Base-by-base conservation (phyloP, 768 basidiomycete genomes). In the Psilocybe cubensis region DNA sequence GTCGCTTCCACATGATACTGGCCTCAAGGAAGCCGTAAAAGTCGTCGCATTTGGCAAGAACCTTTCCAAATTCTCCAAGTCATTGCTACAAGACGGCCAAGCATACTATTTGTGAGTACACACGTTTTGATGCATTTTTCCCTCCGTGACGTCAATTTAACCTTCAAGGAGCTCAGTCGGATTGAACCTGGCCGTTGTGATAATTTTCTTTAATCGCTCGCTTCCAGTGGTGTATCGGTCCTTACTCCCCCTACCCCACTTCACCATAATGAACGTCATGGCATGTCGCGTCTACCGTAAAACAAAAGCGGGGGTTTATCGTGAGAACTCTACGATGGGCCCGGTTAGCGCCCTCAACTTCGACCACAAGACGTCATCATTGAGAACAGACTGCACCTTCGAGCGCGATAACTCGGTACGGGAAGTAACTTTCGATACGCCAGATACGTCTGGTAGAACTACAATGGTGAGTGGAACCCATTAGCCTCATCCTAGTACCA, bases 21-120 rank as follows among this genome's bases (percentile, higher is more conserved):
- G 18, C 3, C 25, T 62, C 31, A 49, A 42, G 41, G 54, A 59
- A 9, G 43, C 40, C 6, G 3, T 61, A 20, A 46, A 53, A 20
- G 57, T 35, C 14, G 27, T 60, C 1, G 7, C 70, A 6, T 54
- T 66, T 43, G 70, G 67, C 8, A 49, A 52, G 14, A 51, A 59
- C 49, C 50, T 72, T 3, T 68, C 73, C 0, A 57, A 51, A 2
- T 65, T 72, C 10, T 66, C 68, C 2, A 64, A 57, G 31, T 47
- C 64, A 1, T 35, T 74, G 3, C 50, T 73, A 21, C 58, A 61
- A 24, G 70, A 71, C n/a, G 72, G 73, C 2, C 73, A 72, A 49
- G 56, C 60, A 10, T 76, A 73, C 47, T 74, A 71, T 52, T 24
- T 72, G 74, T 74, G 52, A 51, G 69, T 66, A 9, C 43, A 10